Base-by-base conservation (phyloP, 116 monocot genomes). In the Zostera marina region DNA sequence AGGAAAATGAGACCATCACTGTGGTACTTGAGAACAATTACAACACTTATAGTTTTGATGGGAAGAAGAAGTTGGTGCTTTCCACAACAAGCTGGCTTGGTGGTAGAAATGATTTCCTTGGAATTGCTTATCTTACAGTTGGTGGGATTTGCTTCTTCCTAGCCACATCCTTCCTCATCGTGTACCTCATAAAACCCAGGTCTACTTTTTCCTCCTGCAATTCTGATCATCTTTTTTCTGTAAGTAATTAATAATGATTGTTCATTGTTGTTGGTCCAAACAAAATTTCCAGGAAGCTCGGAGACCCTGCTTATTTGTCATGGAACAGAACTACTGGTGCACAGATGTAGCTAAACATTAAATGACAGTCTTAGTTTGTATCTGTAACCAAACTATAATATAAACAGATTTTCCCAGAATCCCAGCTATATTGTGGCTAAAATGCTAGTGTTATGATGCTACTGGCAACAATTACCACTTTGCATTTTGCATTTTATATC, bases 61-160 rank as follows among this genome's bases (percentile, higher is more conserved):
- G 85, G 24, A 85, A 85, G 44, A 91, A 91, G 70, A 91, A 79
- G 60, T 68, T 91, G 69, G 91, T 91, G 3, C 84, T 85, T 41
- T 85, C 85, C 11, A 91, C 91, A 13, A 59, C 91, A 54, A 77
- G 61, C 47, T 91, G 90, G 90, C 73, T 91, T 39, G 90, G 90
- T 41, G 90, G 90, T 56, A 90, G 84, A 64, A 90, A 90, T 66
- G 77, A 84, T 62, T 91, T 91, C 60, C 81, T 91, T 63, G 90
- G 90, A 9, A 65, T 81, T 65, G 90, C 90, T 40, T 91, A 91
- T 70, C 74, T 91, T 26, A 64, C 76, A 39, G 65, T 91, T 51
- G 90, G 90, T 48, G 81, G 85, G 14, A 59, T 85, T 11, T 84
- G 90, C 72, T 77, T 91, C 44, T 73, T 79, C 63, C 54, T 91